A percentile compares a stretch with the other conserved stretches of the same genome.
Evolutionary conservation across 768 basidiomycete species (phyloP).

Genomic region (Boletus sp.): DNA sequence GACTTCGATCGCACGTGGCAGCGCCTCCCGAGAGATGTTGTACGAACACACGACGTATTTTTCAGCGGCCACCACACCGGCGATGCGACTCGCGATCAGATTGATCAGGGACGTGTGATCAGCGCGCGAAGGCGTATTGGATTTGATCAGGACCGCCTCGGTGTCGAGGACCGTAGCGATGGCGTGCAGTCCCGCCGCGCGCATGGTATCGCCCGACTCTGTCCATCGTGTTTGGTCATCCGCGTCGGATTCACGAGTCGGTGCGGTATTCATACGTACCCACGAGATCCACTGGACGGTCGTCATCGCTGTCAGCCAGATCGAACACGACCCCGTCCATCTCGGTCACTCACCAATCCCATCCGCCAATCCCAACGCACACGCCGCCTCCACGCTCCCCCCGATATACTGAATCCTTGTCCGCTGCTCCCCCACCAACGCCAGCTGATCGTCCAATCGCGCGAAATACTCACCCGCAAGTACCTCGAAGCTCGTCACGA

Average conservation of each 20-base stretch:
- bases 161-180: slow-evolving; percentile 86
- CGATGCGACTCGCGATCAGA: slow-evolving; percentile 82
- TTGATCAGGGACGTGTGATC: slow-evolving; percentile 66
- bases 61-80: slow-evolving; percentile 84
- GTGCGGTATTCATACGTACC: slow-evolving; percentile 62
- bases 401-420: slow-evolving; percentile 95
- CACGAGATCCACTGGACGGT: slow-evolving; percentile 71
- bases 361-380: slow-evolving; percentile 93
- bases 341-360: slow-evolving; percentile 72
- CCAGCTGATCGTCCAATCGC: slow-evolving; percentile 53
- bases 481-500: slow-evolving; percentile 96
- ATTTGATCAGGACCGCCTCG: slow-evolving; percentile 93
- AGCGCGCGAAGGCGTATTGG: slow-evolving; percentile 59
- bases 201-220: slow-evolving; percentile 99
- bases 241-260: background rate
- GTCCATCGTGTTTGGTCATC: background rate
- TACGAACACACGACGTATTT: slow-evolving; percentile 91
- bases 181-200: slow-evolving; percentile 91
- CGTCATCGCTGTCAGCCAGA: background rate
- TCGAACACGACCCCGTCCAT: background rate
- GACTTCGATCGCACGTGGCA: slow-evolving; percentile 61
- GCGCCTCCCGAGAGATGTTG: slow-evolving; percentile 70
- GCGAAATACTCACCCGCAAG: slow-evolving; percentile 78
- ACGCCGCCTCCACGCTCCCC: slow-evolving; percentile 97
- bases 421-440: slow-evolving; percentile 50